phyloP scores from a whole-genome alignment of 2,329 filamentous ascomycete species.

The Pyricularia pennisetigena region DNA sequence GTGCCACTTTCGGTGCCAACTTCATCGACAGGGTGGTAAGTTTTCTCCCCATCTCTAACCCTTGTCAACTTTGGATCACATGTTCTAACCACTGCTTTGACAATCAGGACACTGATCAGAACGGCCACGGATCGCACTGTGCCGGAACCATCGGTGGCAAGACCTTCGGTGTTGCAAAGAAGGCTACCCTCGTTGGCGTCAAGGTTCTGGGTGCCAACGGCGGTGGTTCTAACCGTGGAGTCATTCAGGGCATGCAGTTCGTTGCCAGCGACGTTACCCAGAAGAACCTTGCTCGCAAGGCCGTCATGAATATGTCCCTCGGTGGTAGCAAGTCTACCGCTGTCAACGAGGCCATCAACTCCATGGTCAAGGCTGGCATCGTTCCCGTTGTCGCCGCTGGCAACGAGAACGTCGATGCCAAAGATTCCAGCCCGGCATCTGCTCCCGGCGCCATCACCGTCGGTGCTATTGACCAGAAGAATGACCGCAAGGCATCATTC shows the following conservation, averaged over 20 bases:
- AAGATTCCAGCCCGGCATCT: constrained; percentile 42
- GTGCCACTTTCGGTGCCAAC: constrained; percentile 43
- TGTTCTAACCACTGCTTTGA: background rate
- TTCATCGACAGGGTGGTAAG: constrained; percentile 36
- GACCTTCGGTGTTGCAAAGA: constrained; percentile 54
- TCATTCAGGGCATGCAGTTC: constrained; percentile 52
- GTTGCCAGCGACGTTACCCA: constrained; percentile 34
- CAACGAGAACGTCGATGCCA: constrained; percentile 44
- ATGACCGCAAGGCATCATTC: constrained; percentile 39
- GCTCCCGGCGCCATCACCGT: constrained; percentile 48
- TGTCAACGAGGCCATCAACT: constrained; percentile 42
- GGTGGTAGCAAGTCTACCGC: constrained; percentile 38
- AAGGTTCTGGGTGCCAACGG: constrained; percentile 48
- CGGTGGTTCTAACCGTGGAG: constrained; percentile 35
- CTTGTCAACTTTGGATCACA: too few relatives aligned
- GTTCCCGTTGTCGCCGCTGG: constrained; percentile 51
- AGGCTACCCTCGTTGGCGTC: constrained; percentile 42
- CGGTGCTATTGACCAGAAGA: constrained; percentile 44
- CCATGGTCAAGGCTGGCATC: constrained; percentile 37
- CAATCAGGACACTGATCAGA: constrained; percentile 35
- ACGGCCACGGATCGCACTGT: constrained; percentile 56
- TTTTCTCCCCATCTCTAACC: constrained; percentile 7
- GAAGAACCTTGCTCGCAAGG: constrained; percentile 35
- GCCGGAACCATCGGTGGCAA: constrained; percentile 50
- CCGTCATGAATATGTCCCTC: constrained; percentile 56